phyloP scores from a whole-genome alignment of 2,329 filamentous ascomycete species.

The Arthrobotrys iridis region DNA sequence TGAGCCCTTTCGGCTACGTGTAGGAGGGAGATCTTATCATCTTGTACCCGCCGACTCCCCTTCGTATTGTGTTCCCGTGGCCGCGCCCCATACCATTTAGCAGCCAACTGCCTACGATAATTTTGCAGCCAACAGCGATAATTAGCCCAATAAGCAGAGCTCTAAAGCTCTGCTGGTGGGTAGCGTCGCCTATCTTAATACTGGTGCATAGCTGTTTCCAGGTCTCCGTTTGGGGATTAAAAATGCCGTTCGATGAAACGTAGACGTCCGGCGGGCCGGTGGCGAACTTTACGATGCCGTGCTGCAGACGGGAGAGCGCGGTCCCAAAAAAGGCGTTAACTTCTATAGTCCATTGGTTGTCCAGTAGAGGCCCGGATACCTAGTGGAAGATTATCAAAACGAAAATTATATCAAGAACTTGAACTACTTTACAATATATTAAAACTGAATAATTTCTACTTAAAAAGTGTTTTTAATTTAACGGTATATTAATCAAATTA shows the following conservation, averaged over 20 bases:
- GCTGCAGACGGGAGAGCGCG: no score
- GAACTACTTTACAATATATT: no score
- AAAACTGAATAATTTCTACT: no score
- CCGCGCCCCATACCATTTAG: not conserved
- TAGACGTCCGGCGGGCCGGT: not conserved
- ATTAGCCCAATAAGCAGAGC: not conserved
- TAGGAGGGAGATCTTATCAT: not conserved
- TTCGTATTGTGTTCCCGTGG: not conserved
- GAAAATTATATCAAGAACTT: no score
- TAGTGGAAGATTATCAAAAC: no score
- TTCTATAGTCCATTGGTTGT: no score
- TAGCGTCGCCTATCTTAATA: not conserved
- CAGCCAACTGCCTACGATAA: not conserved
- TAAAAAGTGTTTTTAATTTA: no score
- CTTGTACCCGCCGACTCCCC: not conserved
- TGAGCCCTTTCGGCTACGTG: no score
- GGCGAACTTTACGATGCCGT: not conserved
- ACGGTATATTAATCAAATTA: no score
- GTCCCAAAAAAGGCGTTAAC: no score
- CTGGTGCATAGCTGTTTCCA: not conserved
- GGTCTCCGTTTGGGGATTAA: not conserved
- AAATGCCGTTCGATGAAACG: not conserved
- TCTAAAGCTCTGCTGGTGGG: not conserved
- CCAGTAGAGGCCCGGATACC: no score
- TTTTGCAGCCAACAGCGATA: not conserved